Percentiles rank a stretch among this genome's conserved stretches.
Conservation (phyloP, 495 filamentous ascomycete genomes). For the Penicillium soppii region DNA sequence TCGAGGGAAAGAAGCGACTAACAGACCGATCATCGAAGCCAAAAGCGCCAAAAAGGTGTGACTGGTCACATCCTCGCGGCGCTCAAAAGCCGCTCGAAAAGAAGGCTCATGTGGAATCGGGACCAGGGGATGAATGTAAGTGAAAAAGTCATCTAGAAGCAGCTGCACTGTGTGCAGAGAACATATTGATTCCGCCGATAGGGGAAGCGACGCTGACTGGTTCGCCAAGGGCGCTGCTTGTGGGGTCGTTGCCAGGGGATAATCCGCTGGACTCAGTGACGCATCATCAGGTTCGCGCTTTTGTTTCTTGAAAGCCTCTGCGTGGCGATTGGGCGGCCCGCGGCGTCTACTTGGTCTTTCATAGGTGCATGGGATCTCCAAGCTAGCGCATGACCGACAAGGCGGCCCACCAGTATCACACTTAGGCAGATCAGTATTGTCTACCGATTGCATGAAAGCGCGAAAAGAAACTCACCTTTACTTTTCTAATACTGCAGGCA, state of each 20-base stretch:
- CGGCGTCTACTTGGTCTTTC: constrained; percentile 73
- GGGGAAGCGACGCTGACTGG: constrained; percentile 26
- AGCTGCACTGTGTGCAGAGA: constrained; percentile 62
- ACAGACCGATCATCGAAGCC: constrained; percentile 73
- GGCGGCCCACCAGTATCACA: constrained; percentile 80
- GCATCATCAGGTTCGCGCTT: constrained; percentile 47
- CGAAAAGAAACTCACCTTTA: constrained; percentile 59
- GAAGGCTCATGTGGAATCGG: constrained; percentile 84
- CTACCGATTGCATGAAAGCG: constrained; percentile 5
- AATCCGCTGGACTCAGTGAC: constrained; percentile 24
- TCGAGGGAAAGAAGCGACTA: constrained; percentile 82
- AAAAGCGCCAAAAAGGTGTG: constrained; percentile 71
- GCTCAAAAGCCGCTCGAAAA: constrained; percentile 70
- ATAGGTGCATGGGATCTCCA: constrained; percentile 84
- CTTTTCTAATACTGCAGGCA: constrained; percentile 80
- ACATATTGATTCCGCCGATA: constrained; percentile 73
- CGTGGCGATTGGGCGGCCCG: constrained; percentile 83
- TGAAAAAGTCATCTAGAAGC: constrained; percentile 85
- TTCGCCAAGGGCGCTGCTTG: constrained; percentile 13
- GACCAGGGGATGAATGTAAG: constrained; percentile 82
- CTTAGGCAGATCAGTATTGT: constrained; percentile 38
- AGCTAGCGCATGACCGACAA: constrained; percentile 73
- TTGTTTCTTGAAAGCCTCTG: constrained; percentile 74
- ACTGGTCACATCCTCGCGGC: constrained; percentile 67
- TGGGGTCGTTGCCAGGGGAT: constrained; percentile 24